Base-by-base conservation (phyloP, 306 rosid species). In the Vigna mungo region DNA sequence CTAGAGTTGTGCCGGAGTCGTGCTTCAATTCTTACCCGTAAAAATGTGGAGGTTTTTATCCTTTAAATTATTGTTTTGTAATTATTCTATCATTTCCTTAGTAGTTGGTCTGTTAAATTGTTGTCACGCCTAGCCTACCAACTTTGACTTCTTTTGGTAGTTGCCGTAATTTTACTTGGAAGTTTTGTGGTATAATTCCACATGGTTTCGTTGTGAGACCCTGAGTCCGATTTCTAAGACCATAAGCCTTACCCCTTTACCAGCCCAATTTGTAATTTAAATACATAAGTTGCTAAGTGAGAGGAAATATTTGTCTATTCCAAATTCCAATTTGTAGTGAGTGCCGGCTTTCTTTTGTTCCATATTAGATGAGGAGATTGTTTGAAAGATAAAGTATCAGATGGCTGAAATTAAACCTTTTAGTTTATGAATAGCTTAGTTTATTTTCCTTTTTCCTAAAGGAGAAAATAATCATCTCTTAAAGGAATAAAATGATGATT, bases 1-100 rank as follows among this genome's bases (percentile, higher is more conserved):
- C 83, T 95, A 74, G 98, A 95, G 77, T 78, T 95, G 69, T 95
- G 98, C 88, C 79, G 92, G 1, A 89, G 92, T 74, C 96, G 98
- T 54, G 88, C 86, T 63, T 71, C 93, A 2, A 79, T 87, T 65
- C 98, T 95, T 64, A 75, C 91, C 55, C 86, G 88, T 53, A 97
- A 92, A 87, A 92, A 85, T 82, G 86, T 92, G 39, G 83, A 92
- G 97, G 98, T 95, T 13, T 62, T 44, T 49, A 77, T 74, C 75
- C 7, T 51, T 46, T 76, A 54, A 76, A 27, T 27, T 27, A 27
- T 34, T 44, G 3, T 14, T 55, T 25, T 23, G 63, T 37, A 23
- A 32, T 32, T 4, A 32, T 32, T 32, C 5, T 32, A 32, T 32
- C 46, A 16, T 61, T 58, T 72, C 68, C 47, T 74, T 69, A 51